These are phyloP conservation scores for Pythium brachiatum DNA, from an alignment of 352 stramenopile species.

Conservation along the genomic window DNA sequence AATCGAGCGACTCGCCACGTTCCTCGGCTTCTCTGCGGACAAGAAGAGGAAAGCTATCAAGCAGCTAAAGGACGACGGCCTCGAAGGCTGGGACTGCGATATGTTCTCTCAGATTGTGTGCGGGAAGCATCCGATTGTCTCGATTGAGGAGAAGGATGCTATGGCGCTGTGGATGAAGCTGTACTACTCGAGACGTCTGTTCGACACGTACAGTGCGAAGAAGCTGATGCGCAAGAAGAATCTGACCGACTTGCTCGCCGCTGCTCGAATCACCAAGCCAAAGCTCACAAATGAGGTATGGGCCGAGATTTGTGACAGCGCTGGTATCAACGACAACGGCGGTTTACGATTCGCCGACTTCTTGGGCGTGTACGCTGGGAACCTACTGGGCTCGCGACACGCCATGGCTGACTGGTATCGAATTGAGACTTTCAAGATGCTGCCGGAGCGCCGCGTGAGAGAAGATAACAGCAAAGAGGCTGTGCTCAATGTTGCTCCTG, in stretches of 20 bases:
- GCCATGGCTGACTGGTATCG: constrained; percentile 49
- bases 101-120: constrained; percentile 43
- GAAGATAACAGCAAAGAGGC: constrained; percentile 43
- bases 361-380: constrained; percentile 39
- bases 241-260: constrained; percentile 36
- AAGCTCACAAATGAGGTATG: constrained; percentile 48
- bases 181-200: constrained; percentile 51
- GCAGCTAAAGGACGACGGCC: constrained; percentile 21
- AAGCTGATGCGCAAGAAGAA: constrained; percentile 44
- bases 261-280: constrained; percentile 34
- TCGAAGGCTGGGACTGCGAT: constrained; percentile 34
- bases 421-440: constrained; percentile 57
- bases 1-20: constrained; percentile 31
- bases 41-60: constrained; percentile 28
- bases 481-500: constrained; percentile 39
- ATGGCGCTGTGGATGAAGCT: constrained; percentile 47
- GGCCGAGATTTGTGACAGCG: constrained; percentile 37
- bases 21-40: constrained; percentile 29
- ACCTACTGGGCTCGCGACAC: constrained; percentile 39
- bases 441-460: constrained; percentile 36
- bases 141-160: constrained; percentile 38
- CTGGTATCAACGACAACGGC: constrained; percentile 31
- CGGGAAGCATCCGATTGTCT: constrained; percentile 27
- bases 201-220: constrained; percentile 37
- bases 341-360: constrained; percentile 38